Evolutionary conservation across 2,329 filamentous ascomycete genomes (phyloP), one percentile per base, ranked within the genome.

Genomic region (Pyricularia pennisetigena): DNA sequence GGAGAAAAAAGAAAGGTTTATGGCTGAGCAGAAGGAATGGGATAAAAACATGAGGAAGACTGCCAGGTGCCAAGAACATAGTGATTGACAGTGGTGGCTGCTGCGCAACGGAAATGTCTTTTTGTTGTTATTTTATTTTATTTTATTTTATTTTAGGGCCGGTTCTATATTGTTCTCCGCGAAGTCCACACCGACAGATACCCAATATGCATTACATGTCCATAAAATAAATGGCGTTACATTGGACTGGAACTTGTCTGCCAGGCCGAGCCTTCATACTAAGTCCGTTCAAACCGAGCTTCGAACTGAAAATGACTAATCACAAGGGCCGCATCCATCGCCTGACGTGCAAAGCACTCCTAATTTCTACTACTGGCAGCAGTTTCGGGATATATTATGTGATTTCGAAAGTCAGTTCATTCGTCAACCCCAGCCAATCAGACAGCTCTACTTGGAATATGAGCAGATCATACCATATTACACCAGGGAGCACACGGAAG

Each of bases 1-100:
- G 69, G 71, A 70, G 64, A 71, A 79, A 72, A 86, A 84, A 71
- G 77, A 77, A 65, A 41, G 24, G 28, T 65, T 84, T 72, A 69
- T 81, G 71, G 78, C 74, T 62, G 82, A 84, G 74, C 81, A 84
- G 23, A 61, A 26, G 24, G 24, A 24, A 61, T 61, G 41, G 41
- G 41, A 61, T 26, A 26, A 61, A 24, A 61, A 26, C 5, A 24
- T 4, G 24, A 61, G 24, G 9, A 61, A 61, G 41, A n/a, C 20
- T 49, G 3, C 6, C 41, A 49, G 6, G 41, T 6, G 3, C 20
- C 16, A 49, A n/a, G 41, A n/a, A 20, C 16, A 49, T 8, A 8
- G 16, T 8, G 5, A 7, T n/a, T 49, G 41, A 49, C 7, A 8
- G 7, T 49, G 20, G 8, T n/a, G 16, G 16, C 41, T n/a, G 20